Percentiles rank a stretch among this genome's conserved stretches.
These are phyloP conservation scores for Aegilops bicornis DNA, from an alignment of 176 grass and related monocot genomes.

Conservation along the genomic window DNA sequence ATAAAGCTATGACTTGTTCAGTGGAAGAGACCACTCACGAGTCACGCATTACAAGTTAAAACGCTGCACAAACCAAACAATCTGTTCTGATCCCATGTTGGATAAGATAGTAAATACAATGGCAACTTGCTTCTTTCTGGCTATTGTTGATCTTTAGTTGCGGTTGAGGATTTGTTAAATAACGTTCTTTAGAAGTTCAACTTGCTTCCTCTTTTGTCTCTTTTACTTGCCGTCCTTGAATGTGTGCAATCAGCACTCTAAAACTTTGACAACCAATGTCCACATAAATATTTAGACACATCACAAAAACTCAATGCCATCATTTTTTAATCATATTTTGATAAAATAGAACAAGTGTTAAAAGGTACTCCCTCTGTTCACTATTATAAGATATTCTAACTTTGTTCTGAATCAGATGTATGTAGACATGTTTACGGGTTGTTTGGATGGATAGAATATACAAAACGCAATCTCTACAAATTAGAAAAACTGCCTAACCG, in stretches of 20 bases:
- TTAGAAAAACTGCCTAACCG: no score
- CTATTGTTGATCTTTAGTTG: neutral
- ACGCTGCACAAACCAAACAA: constrained; percentile 15
- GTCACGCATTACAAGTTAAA: neutral
- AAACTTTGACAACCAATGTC: neutral
- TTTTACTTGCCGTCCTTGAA: neutral
- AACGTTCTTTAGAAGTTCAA: neutral
- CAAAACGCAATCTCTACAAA: no score
- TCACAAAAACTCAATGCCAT: neutral
- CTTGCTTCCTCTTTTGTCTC: neutral
- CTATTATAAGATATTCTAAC: no score
- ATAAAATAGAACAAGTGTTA: neutral
- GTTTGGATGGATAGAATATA: no score
- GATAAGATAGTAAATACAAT: neutral
- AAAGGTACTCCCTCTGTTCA: neutral
- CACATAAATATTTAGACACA: neutral
- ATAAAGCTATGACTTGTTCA: neutral
- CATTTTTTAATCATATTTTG: constrained; percentile 11
- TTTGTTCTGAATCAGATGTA: no score
- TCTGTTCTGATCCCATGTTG: neutral
- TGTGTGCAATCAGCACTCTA: neutral
- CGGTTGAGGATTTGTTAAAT: neutral
- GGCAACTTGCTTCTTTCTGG: neutral
- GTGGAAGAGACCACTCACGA: neutral
- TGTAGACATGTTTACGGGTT: no score